Percentiles rank a stretch among this genome's conserved stretches.
These are phyloP conservation scores for Pyrenula aspistea DNA, from an alignment of 495 filamentous ascomycete species.

Conservation along the genomic window DNA sequence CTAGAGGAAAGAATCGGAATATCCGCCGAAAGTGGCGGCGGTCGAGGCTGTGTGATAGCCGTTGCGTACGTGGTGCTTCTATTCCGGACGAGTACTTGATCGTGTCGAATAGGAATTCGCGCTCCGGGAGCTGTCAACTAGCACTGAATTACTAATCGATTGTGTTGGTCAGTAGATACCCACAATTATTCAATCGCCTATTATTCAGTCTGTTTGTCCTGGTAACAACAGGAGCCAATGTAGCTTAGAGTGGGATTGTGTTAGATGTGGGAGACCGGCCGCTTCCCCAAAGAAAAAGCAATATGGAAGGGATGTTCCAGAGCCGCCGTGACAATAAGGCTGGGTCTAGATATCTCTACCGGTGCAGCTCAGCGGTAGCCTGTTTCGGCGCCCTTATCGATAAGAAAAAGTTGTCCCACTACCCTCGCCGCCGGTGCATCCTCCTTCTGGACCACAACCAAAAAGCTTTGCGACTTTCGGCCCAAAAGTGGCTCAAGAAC, in stretches of 20 bases:
- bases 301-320: not conserved
- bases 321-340: slow-evolving; percentile 2
- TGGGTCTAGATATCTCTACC: slow-evolving; percentile 3
- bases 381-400: not conserved
- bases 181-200: not conserved
- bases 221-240: not conserved
- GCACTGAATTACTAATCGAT: not conserved
- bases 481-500: no score
- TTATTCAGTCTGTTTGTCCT: not conserved
- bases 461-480: no score
- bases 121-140: not conserved
- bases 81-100: not conserved
- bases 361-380: slow-evolving; percentile 4
- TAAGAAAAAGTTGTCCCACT: no score
- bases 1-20: not conserved
- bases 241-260: not conserved
- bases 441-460: no score
- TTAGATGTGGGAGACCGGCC: not conserved
- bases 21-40: not conserved
- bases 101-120: not conserved
- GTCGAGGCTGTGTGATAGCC: not conserved
- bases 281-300: not conserved
- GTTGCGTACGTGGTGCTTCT: not conserved
- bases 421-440: no score
- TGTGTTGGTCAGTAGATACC: not conserved